Evolutionary conservation across 1,284 basidiomycete genomes (phyloP), one percentile per base, ranked within the genome.

Genomic region (Cystobasidium pallidum): DNA sequence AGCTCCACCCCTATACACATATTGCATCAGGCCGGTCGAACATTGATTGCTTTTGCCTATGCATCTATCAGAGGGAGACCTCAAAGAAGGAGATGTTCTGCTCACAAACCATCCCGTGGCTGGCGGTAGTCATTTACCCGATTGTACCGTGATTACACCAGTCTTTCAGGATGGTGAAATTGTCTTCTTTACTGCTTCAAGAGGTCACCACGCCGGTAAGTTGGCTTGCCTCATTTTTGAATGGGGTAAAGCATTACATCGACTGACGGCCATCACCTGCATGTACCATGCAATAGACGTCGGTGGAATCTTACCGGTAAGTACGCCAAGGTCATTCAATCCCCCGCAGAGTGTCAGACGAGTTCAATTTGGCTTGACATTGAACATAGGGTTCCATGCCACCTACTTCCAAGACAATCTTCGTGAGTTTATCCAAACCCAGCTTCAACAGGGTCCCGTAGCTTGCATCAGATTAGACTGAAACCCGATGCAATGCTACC

Each of bases 181-280:
- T 79, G 91, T 94, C 76, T 94, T 94, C 83, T 94, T 93, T 80
- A 92, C 91, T 17, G 93, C 92, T 17, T 93, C 91, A 24, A 86
- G 92, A 59, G 93, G 91, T 0, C 81, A 82, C 65, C 81, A 95
- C 80, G 92, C 92, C 3, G 91, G 85, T 88, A 49, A 85, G 87
- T 55, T 19, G 1, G 13, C 21, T 66, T n/a, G 17, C 17, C 36
- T 21, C 39, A 13, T 6, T 57, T 49, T 21, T 43, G 39, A 28
- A 49, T 15, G 13, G 26, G 13, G 43, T 26, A 28, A 3, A 51
- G 2, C n/a, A 15, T 61, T 36, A n/a, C n/a, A n/a, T n/a, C n/a
- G n/a, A n/a, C n/a, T n/a, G n/a, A n/a, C n/a, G n/a, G n/a, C n/a
- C n/a, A n/a, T n/a, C n/a, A n/a, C n/a, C n/a, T n/a, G 10, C 41